phyloP scores from a whole-genome alignment of 345 rosid genomes.

The Aquilaria yunnanensis region DNA sequence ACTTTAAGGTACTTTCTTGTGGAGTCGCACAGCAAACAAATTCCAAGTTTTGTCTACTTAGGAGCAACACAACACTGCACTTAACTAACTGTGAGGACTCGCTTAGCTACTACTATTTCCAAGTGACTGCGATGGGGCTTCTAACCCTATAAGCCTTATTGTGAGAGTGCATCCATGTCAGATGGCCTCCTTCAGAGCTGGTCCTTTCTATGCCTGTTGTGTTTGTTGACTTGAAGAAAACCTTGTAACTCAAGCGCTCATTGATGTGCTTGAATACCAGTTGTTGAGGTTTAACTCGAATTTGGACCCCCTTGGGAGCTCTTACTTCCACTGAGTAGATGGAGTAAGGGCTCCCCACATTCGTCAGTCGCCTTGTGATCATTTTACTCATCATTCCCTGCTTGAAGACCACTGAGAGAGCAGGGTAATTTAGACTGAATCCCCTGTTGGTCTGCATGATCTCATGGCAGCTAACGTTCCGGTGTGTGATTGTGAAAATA shows the following conservation, averaged over 20 bases:
- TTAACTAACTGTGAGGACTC: background rate
- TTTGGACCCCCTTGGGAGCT: slow-evolving; percentile 54
- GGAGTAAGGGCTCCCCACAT: slow-evolving; percentile 68
- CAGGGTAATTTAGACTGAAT: slow-evolving; percentile 84
- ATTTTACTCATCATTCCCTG: slow-evolving; percentile 38
- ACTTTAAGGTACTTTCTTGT: slow-evolving; percentile 9
- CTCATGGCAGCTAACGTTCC: slow-evolving; percentile 54
- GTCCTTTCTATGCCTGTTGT: slow-evolving; percentile 19
- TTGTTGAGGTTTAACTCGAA: slow-evolving; percentile 53
- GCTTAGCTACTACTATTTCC: slow-evolving; percentile 29
- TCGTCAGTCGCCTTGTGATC: slow-evolving; percentile 60
- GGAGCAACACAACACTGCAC: too few relatives aligned
- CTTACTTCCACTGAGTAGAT: slow-evolving; percentile 54
- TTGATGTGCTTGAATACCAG: slow-evolving; percentile 43
- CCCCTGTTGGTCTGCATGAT: slow-evolving; percentile 35
- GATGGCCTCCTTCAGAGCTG: slow-evolving; percentile 51
- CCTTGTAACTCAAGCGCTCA: slow-evolving; percentile 55
- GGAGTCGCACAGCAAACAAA: slow-evolving; percentile 6
- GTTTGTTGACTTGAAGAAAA: slow-evolving; percentile 53
- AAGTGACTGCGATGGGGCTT: slow-evolving; percentile 84
- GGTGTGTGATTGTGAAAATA: slow-evolving; percentile 64
- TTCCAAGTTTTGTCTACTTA: background rate
- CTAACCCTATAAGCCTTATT: slow-evolving; percentile 46
- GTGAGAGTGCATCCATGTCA: slow-evolving; percentile 69
- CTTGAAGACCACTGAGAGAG: slow-evolving; percentile 65